Base-by-base conservation (phyloP, 2,329 filamentous ascomycete species). In the Ascocoryne sarcoides region DNA sequence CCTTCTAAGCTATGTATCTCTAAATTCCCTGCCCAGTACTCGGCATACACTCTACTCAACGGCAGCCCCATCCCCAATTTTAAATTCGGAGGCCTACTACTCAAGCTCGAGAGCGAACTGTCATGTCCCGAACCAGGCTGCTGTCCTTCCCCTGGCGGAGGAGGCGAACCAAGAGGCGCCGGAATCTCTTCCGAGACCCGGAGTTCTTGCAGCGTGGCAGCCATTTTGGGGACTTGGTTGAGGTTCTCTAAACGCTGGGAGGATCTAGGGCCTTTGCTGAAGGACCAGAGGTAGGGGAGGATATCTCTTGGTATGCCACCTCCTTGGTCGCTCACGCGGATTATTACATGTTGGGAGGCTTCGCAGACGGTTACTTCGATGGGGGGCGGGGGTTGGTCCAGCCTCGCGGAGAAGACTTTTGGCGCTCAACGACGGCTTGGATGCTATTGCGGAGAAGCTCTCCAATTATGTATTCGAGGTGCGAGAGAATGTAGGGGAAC, bases 291-390 rank as follows among this genome's bases (percentile, higher is more conserved):
- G 59, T 93, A 84, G 0, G 90, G 89, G 16, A 95, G 67, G 43
- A 90, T 77, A 32, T 92, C 85, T 36, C 80, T 77, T 1, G 88
- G 82, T 39, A 98, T 86, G 26, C 93, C 92, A 46, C 93, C 92
- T 36, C 90, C 92, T 60, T 88, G 88, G 59, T 98, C 93, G 0
- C 89, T 96, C 32, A 98, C 86, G 31, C 92, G 79, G 62, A 98
- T 89, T 49, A 95, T 95, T 55, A 96, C 87, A 65, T 96, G 88
- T 60, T 96, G 87, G 23, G 83, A 78, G 3, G 89, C 85, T 65
- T 96, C 90, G 64, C 90, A 96, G 49, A 98, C 84, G 41, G 94
- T 82, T 16, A 98, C 85, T 56, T 95, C 85, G 51, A 98, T 92
- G 1, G 90, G 87, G 0, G 86, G 86, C 1, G 85, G 82, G 62